phyloP scores from a whole-genome alignment of 495 filamentous ascomycete genomes.

The Hyaloscypha bicolor region DNA sequence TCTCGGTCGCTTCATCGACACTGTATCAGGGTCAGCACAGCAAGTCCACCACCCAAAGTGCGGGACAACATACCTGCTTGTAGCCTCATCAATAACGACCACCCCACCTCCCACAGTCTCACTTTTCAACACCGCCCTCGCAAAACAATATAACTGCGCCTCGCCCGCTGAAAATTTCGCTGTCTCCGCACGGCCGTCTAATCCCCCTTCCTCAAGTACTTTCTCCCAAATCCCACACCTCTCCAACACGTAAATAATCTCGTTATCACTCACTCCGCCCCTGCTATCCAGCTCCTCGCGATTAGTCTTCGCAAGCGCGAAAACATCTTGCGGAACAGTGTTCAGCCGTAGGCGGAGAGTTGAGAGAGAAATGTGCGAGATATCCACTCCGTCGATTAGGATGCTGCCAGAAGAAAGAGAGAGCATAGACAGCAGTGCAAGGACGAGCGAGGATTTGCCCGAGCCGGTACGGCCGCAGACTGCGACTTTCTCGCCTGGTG shows the following conservation, averaged over 20 bases:
- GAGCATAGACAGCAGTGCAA: constrained; percentile 38
- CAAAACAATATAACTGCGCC: background rate
- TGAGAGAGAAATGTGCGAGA: constrained; percentile 17
- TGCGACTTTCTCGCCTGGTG: constrained; percentile 42
- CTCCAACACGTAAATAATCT: background rate
- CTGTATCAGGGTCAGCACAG: background rate
- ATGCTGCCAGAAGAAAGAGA: constrained; percentile 21
- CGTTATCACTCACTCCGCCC: background rate
- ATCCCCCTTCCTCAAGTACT: background rate
- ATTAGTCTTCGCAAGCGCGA: background rate
- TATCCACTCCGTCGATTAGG: constrained; percentile 40
- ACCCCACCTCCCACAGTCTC: background rate
- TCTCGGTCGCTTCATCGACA: constrained; percentile 3
- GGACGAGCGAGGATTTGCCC: constrained; percentile 37
- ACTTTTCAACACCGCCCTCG: constrained; percentile 27
- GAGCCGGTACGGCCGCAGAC: constrained; percentile 45
- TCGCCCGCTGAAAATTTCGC: background rate
- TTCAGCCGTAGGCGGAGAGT: background rate
- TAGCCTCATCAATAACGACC: background rate
- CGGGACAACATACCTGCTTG: background rate
- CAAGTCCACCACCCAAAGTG: no score
- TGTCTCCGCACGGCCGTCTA: background rate
- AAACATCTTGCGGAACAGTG: background rate
- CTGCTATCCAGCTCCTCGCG: background rate
- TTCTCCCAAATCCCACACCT: background rate